A percentile compares a stretch with the other conserved stretches of the same genome.
phyloP scores from a whole-genome alignment of 2,329 filamentous ascomycete species.

The Phyllosticta capitalensis region DNA sequence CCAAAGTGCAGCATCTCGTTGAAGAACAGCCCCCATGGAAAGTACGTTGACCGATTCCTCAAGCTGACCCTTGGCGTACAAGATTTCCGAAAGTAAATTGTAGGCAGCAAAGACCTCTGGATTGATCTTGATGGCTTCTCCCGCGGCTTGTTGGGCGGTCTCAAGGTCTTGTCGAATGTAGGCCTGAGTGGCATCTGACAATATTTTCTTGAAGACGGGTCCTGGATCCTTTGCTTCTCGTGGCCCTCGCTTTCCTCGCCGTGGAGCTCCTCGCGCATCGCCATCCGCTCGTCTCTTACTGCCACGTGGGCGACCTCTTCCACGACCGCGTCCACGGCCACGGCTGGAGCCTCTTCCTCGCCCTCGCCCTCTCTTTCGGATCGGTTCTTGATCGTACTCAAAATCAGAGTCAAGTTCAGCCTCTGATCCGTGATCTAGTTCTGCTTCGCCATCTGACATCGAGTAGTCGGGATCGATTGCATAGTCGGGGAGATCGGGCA shows the following conservation, averaged over 20 bases:
- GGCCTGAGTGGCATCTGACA: slow-evolving; percentile 57
- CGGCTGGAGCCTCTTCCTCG: slow-evolving; percentile 2
- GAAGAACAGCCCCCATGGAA: slow-evolving; percentile 49
- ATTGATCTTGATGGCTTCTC: slow-evolving; percentile 36
- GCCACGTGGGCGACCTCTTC: slow-evolving; percentile 10
- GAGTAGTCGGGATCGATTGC: slow-evolving; percentile 28
- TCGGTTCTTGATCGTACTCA: background rate
- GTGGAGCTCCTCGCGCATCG: slow-evolving; percentile 13
- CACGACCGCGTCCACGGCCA: slow-evolving; percentile 20
- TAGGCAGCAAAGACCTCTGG: slow-evolving; percentile 55
- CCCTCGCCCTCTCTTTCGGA: slow-evolving; percentile 7
- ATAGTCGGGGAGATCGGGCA: slow-evolving; percentile 22
- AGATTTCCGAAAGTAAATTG: slow-evolving; percentile 50
- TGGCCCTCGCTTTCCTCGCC: slow-evolving; percentile 29
- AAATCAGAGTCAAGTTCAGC: slow-evolving; percentile 5
- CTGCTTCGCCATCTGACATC: slow-evolving; percentile 20
- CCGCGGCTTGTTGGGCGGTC: slow-evolving; percentile 27
- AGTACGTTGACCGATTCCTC: slow-evolving; percentile 48
- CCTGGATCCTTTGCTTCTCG: slow-evolving; percentile 57
- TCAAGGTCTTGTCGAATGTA: slow-evolving; percentile 55
- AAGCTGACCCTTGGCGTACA: slow-evolving; percentile 45
- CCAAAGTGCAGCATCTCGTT: slow-evolving; percentile 49
- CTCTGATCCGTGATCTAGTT: slow-evolving; percentile 9
- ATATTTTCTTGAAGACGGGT: slow-evolving; percentile 59
- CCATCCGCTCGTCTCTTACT: background rate